These are phyloP conservation scores for Sphagnum fallax DNA, from an alignment of 228 moss, liverwort and hornwort species.

Conservation along the genomic window DNA sequence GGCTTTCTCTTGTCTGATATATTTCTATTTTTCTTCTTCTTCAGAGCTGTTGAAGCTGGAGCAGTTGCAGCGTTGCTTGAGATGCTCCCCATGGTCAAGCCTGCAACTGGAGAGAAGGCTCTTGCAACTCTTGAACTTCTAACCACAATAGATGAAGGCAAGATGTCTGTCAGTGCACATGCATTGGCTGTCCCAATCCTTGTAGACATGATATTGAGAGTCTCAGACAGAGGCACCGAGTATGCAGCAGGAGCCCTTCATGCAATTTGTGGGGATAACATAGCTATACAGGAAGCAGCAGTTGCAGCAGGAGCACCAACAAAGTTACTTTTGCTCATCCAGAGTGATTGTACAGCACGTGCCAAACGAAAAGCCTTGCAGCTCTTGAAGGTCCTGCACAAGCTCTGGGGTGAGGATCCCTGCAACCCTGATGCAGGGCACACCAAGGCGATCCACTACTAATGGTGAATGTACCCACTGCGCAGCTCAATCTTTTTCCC, in stretches of 20 bases:
- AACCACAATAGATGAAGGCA: slow-evolving; percentile 60
- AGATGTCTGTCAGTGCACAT: slow-evolving; percentile 44
- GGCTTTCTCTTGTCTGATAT: too few species aligned
- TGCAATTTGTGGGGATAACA: slow-evolving; percentile 52
- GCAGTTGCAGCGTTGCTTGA: slow-evolving; percentile 62
- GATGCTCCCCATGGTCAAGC: slow-evolving; percentile 52
- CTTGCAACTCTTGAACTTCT: slow-evolving; percentile 71
- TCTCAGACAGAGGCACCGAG: slow-evolving; percentile 72
- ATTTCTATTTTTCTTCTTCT: neutral
- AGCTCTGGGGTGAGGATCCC: slow-evolving; percentile 55
- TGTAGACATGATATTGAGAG: slow-evolving; percentile 61
- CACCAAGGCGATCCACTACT: slow-evolving; percentile 46
- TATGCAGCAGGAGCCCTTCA: slow-evolving; percentile 64
- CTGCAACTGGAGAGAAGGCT: slow-evolving; percentile 62
- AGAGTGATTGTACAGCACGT: slow-evolving; percentile 73
- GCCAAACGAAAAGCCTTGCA: slow-evolving; percentile 69
- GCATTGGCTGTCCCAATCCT: slow-evolving; percentile 59
- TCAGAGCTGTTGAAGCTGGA: slow-evolving; percentile 64
- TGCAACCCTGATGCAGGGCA: slow-evolving; percentile 39
- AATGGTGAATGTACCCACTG: neutral
- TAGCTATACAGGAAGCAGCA: slow-evolving; percentile 44
- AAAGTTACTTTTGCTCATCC: slow-evolving; percentile 61
- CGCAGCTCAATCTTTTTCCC: neutral
- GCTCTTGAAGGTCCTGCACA: slow-evolving; percentile 68
- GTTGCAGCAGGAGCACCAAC: slow-evolving; percentile 68